Percentiles rank a stretch among this genome's conserved stretches.
phyloP scores from a whole-genome alignment of 2,329 filamentous ascomycete species.

The Cyphellophora attinorum region DNA sequence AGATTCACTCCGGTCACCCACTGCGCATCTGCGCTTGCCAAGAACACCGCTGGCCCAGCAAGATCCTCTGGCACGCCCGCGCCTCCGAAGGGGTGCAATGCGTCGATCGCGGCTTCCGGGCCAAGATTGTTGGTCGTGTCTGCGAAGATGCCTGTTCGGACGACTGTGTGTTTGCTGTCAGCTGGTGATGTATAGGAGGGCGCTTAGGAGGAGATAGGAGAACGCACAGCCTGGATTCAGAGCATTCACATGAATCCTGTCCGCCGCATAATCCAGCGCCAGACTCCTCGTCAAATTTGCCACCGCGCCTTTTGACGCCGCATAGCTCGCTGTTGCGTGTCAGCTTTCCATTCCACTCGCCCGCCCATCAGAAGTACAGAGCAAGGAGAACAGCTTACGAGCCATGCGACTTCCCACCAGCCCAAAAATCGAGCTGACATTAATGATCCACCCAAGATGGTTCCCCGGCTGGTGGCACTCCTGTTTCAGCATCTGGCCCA shows the following conservation, averaged over 20 bases:
- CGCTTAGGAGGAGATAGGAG: not conserved
- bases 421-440: conserved; percentile 10
- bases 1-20: conserved; percentile 36
- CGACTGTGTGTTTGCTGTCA: too few relatives aligned
- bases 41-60: conserved; percentile 31
- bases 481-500: conserved; percentile 10
- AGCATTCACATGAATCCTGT: conserved; percentile 33
- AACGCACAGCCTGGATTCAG: conserved; percentile 31
- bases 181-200: not conserved
- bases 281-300: conserved; percentile 34
- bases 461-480: conserved; percentile 16
- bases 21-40: conserved; percentile 36
- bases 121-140: not conserved
- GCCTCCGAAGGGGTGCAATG: conserved; percentile 11
- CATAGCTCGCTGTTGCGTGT: conserved; percentile 24
- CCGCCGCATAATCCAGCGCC: conserved; percentile 32
- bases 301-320: conserved; percentile 38
- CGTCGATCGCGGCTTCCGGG: conserved; percentile 1
- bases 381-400: not conserved
- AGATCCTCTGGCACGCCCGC: conserved; percentile 25
- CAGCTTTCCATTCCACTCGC: not conserved
- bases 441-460: conserved; percentile 35
- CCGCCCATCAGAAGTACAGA: too few relatives aligned
- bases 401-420: conserved; percentile 3
- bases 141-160: not conserved